phyloP scores from a whole-genome alignment of 2,329 filamentous ascomycete species.

The Chaetomiaceae sp. region DNA sequence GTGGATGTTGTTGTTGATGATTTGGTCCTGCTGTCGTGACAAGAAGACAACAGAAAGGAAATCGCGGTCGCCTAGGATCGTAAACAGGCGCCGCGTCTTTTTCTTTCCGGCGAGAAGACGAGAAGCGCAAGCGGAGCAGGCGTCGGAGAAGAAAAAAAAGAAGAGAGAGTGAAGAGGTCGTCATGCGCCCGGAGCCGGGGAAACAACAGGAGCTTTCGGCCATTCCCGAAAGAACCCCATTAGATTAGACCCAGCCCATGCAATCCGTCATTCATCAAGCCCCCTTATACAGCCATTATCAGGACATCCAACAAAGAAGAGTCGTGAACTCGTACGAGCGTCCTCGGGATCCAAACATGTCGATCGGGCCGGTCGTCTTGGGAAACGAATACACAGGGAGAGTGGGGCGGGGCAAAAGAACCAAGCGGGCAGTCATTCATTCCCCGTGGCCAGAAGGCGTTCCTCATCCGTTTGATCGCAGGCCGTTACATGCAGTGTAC shows the following conservation, averaged over 20 bases:
- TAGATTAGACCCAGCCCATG: conserved; percentile 18
- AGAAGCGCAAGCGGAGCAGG: conserved; percentile 13
- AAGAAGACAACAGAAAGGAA: no score
- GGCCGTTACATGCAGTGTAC: no score
- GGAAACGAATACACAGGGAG: conserved; percentile 3
- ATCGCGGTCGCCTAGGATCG: conserved; percentile 17
- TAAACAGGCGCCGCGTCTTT: conserved; percentile 17
- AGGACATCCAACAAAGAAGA: conserved; percentile 25
- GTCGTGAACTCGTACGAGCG: conserved; percentile 24
- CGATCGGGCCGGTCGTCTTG: neutral
- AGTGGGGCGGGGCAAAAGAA: no score
- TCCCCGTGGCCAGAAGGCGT: no score
- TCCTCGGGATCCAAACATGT: conserved; percentile 4
- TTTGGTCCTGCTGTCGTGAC: conserved; percentile 13
- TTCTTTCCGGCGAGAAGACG: conserved; percentile 11
- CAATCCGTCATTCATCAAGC: conserved; percentile 44
- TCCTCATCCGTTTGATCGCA: no score
- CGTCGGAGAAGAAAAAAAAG: conserved; percentile 10
- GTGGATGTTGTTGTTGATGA: no score
- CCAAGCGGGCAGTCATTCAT: no score
- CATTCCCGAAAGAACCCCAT: conserved; percentile 2
- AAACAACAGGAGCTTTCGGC: conserved; percentile 1
- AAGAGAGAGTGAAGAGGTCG: conserved; percentile 11
- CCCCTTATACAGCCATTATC: conserved; percentile 54
- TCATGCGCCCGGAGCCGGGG: conserved; percentile 8